Evolutionary conservation across 2,329 filamentous ascomycete species (phyloP).

Genomic region (Penicillium sp.): DNA sequence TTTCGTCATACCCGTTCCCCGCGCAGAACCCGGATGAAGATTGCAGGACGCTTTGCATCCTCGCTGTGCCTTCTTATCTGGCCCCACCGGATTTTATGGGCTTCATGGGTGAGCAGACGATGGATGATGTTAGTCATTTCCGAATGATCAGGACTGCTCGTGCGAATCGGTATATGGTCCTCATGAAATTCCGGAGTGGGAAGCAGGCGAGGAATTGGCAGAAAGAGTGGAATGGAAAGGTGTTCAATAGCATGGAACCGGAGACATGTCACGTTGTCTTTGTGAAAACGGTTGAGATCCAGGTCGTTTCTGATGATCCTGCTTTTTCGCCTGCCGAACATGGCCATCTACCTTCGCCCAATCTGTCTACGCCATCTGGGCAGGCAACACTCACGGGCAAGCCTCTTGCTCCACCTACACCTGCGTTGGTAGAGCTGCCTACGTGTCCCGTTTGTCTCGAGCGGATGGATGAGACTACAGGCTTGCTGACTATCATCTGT

Average conservation of each 20-base stretch:
- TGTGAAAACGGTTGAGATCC: conserved; percentile 86
- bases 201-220: conserved; percentile 78
- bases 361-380: conserved; percentile 15
- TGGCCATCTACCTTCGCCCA: conserved; percentile 63
- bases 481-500: conserved; percentile 91
- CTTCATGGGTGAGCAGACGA: conserved; percentile 85
- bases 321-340: conserved; percentile 40
- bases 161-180: conserved; percentile 89
- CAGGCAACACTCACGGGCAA: conserved; percentile 58
- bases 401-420: conserved; percentile 72
- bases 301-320: conserved; percentile 57
- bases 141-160: conserved; percentile 88
- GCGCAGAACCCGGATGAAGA: conserved; percentile 50
- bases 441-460: conserved; percentile 97
- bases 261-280: conserved; percentile 95
- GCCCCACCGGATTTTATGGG: conserved; percentile 87
- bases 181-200: conserved; percentile 86
- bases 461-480: conserved; percentile 96
- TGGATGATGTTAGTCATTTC: conserved; percentile 86
- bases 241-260: conserved; percentile 92
- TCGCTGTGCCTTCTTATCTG: conserved; percentile 92
- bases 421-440: conserved; percentile 84
- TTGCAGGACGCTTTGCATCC: conserved; percentile 87
- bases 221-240: conserved; percentile 84
- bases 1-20: conserved; percentile 21